Evolutionary conservation across 1,139 yeast species (phyloP).

Genomic region (Candida sp.): DNA sequence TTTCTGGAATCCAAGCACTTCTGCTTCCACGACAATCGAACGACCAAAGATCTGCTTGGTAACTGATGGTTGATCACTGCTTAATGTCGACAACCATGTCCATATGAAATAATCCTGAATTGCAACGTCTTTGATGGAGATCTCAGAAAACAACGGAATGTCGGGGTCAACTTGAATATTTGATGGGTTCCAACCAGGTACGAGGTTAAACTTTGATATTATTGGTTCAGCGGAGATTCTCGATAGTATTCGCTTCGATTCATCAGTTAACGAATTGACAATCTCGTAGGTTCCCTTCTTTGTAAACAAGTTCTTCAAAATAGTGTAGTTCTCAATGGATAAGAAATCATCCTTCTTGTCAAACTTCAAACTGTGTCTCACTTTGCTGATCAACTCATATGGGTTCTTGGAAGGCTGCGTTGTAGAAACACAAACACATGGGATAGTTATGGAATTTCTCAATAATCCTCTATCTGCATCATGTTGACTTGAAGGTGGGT

Average conservation of each 20-base stretch:
- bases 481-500: constrained; percentile 62
- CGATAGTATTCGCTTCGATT: constrained; percentile 70
- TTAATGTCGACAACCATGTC: constrained; percentile 87
- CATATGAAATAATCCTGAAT: constrained; percentile 89
- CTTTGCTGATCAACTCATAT: constrained; percentile 51
- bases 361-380: constrained; percentile 68
- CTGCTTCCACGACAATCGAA: constrained; percentile 75
- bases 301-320: constrained; percentile 72
- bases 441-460: constrained; percentile 46
- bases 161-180: constrained; percentile 23
- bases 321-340: constrained; percentile 79
- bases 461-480: constrained; percentile 28
- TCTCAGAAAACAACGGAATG: constrained; percentile 48
- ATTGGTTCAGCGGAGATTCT: constrained; percentile 54
- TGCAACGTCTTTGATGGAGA: constrained; percentile 64
- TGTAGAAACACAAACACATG: constrained; percentile 69
- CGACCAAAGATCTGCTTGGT: constrained; percentile 79
- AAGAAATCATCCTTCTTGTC: constrained; percentile 72
- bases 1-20: constrained; percentile 76
- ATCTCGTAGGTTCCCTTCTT: constrained; percentile 61
- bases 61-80: constrained; percentile 70
- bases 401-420: constrained; percentile 59
- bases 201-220: constrained; percentile 36
- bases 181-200: constrained; percentile 48
- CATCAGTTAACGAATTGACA: constrained; percentile 69